Evolutionary conservation across 2,329 filamentous ascomycete species (phyloP).

Genomic region (Colletotrichum viniferum): DNA sequence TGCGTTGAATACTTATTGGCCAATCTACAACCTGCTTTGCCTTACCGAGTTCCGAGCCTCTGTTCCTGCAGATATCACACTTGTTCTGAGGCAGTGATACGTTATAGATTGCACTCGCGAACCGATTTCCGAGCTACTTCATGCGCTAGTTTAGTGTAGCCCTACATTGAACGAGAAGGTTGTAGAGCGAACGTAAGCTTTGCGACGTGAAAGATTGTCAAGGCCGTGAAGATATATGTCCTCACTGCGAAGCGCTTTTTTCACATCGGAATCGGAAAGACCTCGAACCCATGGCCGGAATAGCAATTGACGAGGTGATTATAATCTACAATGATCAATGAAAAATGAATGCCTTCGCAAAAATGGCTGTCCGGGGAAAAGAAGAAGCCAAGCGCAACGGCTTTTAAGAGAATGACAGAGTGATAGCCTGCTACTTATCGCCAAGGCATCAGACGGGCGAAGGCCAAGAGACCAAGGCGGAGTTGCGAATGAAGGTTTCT

Average conservation of each 20-base stretch:
- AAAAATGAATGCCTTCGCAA: not conserved
- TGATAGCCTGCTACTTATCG: not conserved
- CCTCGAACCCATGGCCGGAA: too few species aligned
- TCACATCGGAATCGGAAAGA: too few species aligned
- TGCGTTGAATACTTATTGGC: not conserved
- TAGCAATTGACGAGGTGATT: too few species aligned
- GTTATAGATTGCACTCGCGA: not conserved
- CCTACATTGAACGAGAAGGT: fast-evolving
- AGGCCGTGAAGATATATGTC: fast-evolving
- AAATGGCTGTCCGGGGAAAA: not conserved
- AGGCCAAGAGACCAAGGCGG: not conserved
- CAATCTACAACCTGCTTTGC: not conserved
- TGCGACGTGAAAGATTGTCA: not conserved
- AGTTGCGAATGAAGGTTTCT: not conserved
- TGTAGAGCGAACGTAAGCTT: not conserved
- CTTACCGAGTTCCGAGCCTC: not conserved
- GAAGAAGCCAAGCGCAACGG: not conserved
- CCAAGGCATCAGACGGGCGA: not conserved
- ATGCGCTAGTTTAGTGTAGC: not conserved
- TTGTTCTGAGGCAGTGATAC: not conserved
- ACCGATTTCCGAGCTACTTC: not conserved
- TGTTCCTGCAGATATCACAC: not conserved
- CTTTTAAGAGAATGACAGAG: not conserved
- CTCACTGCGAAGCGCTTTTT: not conserved
- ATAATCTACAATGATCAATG: not conserved